phyloP scores from a whole-genome alignment of 1,284 basidiomycete species.

The Taiwanofungus camphoratus region DNA sequence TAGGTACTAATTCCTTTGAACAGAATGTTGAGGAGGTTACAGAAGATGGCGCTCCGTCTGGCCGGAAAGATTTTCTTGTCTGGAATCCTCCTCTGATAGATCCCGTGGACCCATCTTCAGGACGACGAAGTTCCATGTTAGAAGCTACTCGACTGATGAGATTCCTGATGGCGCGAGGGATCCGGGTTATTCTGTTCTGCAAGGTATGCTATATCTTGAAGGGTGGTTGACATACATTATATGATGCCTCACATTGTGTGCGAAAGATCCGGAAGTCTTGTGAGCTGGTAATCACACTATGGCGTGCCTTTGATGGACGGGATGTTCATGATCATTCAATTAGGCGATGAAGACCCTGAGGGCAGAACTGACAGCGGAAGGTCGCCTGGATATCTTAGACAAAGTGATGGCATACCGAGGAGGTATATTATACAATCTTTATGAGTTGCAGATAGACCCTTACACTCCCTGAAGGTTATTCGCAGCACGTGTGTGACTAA shows the following conservation, averaged over 20 bases:
- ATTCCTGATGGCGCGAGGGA: conserved; percentile 76
- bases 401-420: conserved; percentile 84
- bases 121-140: conserved; percentile 55
- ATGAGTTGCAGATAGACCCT: background rate
- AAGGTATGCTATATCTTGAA: conserved; percentile 52
- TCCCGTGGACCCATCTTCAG: conserved; percentile 48
- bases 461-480: conserved; percentile 43
- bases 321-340: too few species aligned
- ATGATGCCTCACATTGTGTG: background rate
- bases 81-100: conserved; percentile 76
- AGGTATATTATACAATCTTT: conserved; percentile 37
- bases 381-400: conserved; percentile 71
- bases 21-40: conserved; percentile 65
- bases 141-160: conserved; percentile 77
- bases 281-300: conserved; percentile 58
- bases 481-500: conserved; percentile 35
- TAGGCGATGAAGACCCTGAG: conserved; percentile 80
- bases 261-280: conserved; percentile 72
- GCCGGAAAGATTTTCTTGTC: conserved; percentile 71
- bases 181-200: conserved; percentile 85
- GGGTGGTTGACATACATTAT: background rate
- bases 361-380: conserved; percentile 68
- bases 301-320: too few species aligned
- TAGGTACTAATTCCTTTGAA: background rate
- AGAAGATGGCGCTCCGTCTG: conserved; percentile 82